Percentiles rank a stretch among this genome's conserved stretches.
Evolutionary conservation across 2,329 filamentous ascomycete species (phyloP).

Genomic region (Mycosphaerella arachidis): DNA sequence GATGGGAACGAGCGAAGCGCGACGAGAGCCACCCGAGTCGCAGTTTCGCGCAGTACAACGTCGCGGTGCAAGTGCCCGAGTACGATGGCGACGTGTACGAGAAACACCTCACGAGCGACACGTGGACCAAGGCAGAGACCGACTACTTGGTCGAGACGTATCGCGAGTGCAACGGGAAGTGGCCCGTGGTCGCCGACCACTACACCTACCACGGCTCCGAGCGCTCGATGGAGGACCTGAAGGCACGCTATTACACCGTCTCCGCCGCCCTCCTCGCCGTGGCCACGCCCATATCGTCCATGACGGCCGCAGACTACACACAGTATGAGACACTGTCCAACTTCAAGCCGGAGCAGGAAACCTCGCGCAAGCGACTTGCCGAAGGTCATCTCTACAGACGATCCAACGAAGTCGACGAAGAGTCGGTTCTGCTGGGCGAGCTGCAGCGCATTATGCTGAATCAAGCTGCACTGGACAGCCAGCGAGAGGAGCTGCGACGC

Average conservation of each 20-base stretch:
- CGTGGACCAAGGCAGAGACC: constrained; percentile 91
- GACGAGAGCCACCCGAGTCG: not conserved
- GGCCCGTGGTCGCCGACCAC: constrained; percentile 86
- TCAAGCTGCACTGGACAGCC: constrained; percentile 79
- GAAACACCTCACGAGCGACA: constrained; percentile 59
- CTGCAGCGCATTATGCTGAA: constrained; percentile 86
- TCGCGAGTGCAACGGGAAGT: constrained; percentile 77
- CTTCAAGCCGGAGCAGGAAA: constrained; percentile 78
- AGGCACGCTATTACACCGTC: constrained; percentile 83
- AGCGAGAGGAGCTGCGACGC: constrained; percentile 71
- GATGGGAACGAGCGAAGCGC: constrained; percentile 3
- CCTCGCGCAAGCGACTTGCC: constrained; percentile 77
- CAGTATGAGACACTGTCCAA: constrained; percentile 80
- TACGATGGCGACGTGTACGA: constrained; percentile 88
- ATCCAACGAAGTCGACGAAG: constrained; percentile 84
- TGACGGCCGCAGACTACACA: constrained; percentile 80
- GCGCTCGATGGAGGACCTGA: constrained; percentile 83
- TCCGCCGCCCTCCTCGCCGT: constrained; percentile 77
- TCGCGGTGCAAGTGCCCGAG: constrained; percentile 69
- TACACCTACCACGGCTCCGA: constrained; percentile 48
- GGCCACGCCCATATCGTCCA: constrained; percentile 74
- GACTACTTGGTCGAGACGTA: constrained; percentile 79
- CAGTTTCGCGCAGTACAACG: constrained; percentile 79
- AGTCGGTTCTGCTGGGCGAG: constrained; percentile 82
- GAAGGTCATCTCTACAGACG: constrained; percentile 72